Conservation (phyloP, 2,329 filamentous ascomycete species). For the Camillea tinctor region DNA sequence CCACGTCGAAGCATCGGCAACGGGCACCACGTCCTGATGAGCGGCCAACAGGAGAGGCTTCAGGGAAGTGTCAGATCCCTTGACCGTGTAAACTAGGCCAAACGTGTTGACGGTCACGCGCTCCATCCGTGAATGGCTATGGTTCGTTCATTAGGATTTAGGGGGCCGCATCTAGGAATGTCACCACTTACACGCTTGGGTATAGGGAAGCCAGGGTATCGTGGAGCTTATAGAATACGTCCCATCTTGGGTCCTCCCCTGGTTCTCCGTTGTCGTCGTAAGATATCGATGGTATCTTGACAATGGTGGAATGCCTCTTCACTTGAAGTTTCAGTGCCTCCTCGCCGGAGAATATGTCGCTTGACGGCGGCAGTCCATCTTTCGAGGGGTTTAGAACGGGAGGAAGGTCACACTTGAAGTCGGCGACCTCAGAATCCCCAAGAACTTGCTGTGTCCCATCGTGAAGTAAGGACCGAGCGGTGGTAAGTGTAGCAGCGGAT, state of each 20-base stretch:
- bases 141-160: background rate
- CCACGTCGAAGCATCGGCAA: constrained; percentile 49
- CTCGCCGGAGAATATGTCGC: constrained; percentile 28
- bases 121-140: constrained; percentile 40
- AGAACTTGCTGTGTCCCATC: constrained; percentile 16
- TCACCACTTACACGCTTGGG: constrained; percentile 43
- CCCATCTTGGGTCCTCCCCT: constrained; percentile 54
- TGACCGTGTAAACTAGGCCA: constrained; percentile 59
- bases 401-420: constrained; percentile 32
- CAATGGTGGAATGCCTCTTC: constrained; percentile 41
- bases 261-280: constrained; percentile 56
- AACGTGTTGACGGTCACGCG: constrained; percentile 61
- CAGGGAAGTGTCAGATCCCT: constrained; percentile 51
- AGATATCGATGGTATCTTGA: constrained; percentile 53
- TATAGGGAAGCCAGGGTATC: constrained; percentile 48
- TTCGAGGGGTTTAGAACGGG: constrained; percentile 26
- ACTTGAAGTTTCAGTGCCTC: constrained; percentile 35
- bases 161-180: background rate
- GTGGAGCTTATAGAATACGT: constrained; percentile 51
- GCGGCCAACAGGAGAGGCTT: constrained; percentile 54
- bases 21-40: constrained; percentile 57
- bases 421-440: constrained; percentile 4
- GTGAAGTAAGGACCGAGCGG: constrained; percentile 14
- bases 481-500: constrained; percentile 6
- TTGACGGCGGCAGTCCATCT: constrained; percentile 31